Evolutionary conservation across 352 stramenopile species (phyloP), one percentile per base, ranked within the genome.

Genomic region (Phytophthora quininea): DNA sequence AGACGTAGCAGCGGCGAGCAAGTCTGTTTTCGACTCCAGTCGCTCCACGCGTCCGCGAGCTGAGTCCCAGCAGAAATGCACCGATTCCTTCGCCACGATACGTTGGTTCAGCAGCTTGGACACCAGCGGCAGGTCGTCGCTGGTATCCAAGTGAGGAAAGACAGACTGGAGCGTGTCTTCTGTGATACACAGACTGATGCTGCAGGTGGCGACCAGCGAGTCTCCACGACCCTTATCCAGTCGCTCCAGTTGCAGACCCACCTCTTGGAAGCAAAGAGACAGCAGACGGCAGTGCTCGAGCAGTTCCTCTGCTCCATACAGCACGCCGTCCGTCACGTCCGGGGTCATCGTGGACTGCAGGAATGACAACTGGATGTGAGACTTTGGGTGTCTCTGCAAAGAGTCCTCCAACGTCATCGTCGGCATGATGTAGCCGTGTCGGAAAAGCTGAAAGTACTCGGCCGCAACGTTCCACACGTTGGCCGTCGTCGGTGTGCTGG

Each of bases 1-100:
- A 69, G 47, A 9, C 48, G 10, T 29, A 69, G 8, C 9, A 69
- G 19, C 2, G 54, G 62, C 31, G 54, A 46, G 4, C 38, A 46
- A 24, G 19, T 46, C 38, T 46, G 38, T 3, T 15, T 4, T 46
- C 38, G 38, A 46, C 38, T 46, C 38, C 38, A 46, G 14, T 46
- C 38, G 14, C 38, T 24, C 38, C 38, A 46, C 38, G 19, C 38
- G 38, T 4, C 38, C 9, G 38, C 38, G 19, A 14, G 3, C 38
- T 24, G 4, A 10, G 19, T 14, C 38, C 38, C 38, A 46, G 38
- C 19, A 10, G 38, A 46, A 46, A 15, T 3, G 38, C 38, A 46
- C 2, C 19, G 14, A 24, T 12, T 3, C 9, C 19, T 15, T 5
- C 19, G 3, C 11, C 19, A 24, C 19, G 19, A 24, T 24, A 24